Evolutionary conservation across 139 green algal genomes (phyloP).

Genomic region (Diplosphaera chodatii): DNA sequence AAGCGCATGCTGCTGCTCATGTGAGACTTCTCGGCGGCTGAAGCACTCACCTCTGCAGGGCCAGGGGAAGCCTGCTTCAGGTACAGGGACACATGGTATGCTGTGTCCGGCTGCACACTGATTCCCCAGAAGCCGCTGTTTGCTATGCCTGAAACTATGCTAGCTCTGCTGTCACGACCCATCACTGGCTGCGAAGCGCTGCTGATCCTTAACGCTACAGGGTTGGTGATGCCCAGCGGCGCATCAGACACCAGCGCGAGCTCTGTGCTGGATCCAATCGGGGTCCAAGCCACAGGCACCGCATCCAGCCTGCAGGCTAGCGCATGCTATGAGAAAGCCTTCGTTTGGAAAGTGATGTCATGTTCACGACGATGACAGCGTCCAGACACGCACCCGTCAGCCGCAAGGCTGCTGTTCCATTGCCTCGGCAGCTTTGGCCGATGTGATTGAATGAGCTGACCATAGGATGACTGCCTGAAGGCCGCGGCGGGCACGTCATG

Average conservation of each 20-base stretch:
- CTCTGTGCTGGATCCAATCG: not conserved
- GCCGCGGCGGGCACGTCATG: not conserved
- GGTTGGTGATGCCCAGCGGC: slow-evolving; percentile 23
- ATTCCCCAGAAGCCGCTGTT: slow-evolving; percentile 47
- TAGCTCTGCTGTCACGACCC: too few relatives aligned
- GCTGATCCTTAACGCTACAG: slow-evolving; percentile 23
- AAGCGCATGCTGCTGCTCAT: too few relatives aligned
- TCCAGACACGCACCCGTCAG: too few relatives aligned
- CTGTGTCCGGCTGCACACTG: not conserved
- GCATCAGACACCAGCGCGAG: slow-evolving; percentile 1
- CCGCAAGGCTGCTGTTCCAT: too few relatives aligned
- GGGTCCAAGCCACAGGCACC: not conserved
- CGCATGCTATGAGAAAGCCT: too few relatives aligned
- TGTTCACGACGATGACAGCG: too few relatives aligned
- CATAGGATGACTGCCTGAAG: not conserved
- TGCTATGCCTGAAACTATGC: slow-evolving; percentile 19
- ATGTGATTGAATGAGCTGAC: not conserved
- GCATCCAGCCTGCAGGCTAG: not conserved
- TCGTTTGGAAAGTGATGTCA: too few relatives aligned
- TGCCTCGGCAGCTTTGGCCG: not conserved
- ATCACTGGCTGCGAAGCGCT: too few relatives aligned
- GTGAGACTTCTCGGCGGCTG: too few relatives aligned
- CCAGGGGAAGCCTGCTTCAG: not conserved
- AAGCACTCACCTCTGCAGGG: not conserved
- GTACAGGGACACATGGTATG: slow-evolving; percentile 12